Conservation (phyloP, 1,139 yeast species). For the Tardiomyces digboiensis region DNA sequence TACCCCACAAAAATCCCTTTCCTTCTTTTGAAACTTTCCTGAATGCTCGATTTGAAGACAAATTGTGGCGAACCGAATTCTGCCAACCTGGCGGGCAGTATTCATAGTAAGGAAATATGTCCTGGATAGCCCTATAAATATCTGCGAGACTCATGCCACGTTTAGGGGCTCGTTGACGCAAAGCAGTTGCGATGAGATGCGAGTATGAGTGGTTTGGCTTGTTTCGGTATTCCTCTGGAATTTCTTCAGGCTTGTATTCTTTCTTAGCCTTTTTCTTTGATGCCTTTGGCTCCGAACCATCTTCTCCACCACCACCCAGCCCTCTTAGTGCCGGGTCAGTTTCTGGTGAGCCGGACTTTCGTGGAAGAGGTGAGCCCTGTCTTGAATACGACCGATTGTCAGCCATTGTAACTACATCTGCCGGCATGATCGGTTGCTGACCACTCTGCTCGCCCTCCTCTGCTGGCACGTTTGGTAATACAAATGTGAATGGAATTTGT, state of each 20-base stretch:
- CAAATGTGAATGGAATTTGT: constrained; percentile 79
- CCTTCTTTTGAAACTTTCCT: constrained; percentile 69
- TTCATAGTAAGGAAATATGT: constrained; percentile 79
- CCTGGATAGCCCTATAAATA: constrained; percentile 78
- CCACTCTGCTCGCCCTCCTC: constrained; percentile 8
- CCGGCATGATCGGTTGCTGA: not conserved
- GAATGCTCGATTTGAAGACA: constrained; percentile 79
- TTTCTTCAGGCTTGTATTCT: constrained; percentile 42
- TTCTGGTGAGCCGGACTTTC: not conserved
- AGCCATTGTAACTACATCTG: not conserved
- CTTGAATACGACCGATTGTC: not conserved
- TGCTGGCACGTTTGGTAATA: constrained; percentile 48
- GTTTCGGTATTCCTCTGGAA: constrained; percentile 74
- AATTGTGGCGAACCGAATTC: constrained; percentile 80
- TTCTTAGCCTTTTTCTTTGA: constrained; percentile 14
- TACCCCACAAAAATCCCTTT: constrained; percentile 88
- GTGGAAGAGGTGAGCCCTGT: not conserved
- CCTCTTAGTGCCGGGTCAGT: not conserved
- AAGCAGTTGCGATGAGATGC: constrained; percentile 66
- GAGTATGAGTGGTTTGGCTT: constrained; percentile 82
- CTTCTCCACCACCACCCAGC: not conserved
- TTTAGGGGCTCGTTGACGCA: constrained; percentile 52
- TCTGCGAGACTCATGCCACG: constrained; percentile 79
- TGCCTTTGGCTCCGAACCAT: not conserved
- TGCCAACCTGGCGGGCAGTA: constrained; percentile 99